Base-by-base conservation (phyloP, 1,284 basidiomycete genomes). In the Crucibulum cyathiforme region DNA sequence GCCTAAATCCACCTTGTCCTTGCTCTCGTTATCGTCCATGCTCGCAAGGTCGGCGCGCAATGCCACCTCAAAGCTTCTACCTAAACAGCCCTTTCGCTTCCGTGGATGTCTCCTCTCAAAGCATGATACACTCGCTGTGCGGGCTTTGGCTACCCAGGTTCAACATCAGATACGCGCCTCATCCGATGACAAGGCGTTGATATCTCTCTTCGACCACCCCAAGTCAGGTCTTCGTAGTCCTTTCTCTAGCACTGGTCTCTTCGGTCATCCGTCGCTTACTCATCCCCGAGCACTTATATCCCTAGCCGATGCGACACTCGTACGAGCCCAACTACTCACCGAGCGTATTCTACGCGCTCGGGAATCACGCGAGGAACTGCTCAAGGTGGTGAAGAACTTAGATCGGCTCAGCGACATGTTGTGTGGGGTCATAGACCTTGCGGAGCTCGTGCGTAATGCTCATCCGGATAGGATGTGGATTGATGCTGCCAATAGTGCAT, bases 351-450 rank as follows among this genome's bases (percentile, higher is more conserved):
- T 91, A 48, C 83, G 83, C 10, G 87, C 90, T 17, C 79, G 80
- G 58, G 82, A 88, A 66, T 89, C 89, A 2, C 82, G 86, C 49
- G 74, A 80, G 51, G 94, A 96, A 70, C 82, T 97, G 57, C 80
- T 90, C 61, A 87, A 89, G 73, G 94, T 94, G 17, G 93, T 96
- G 63, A 98, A 97, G 83, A 96, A 96, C 71, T 80, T 99, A 61
- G 97, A 99, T 78, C 84, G 96, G 58, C 87, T 99, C 63, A 98
- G 95, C 72, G 96, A 99, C 78, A 83, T 98, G 71, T 81, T 99
- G 2, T 99, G 97, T 71, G 92, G 94, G 8, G 95, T 99, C 59
- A 98, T 98, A 63, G 97, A 99, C 77, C 88, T 98, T 67, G 94
- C 95, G 58, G 97, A 99, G 75, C 85, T 98, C 50, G 85, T 99